phyloP scores from a whole-genome alignment of 306 rosid species.

The Sechiopsis laciniata region DNA sequence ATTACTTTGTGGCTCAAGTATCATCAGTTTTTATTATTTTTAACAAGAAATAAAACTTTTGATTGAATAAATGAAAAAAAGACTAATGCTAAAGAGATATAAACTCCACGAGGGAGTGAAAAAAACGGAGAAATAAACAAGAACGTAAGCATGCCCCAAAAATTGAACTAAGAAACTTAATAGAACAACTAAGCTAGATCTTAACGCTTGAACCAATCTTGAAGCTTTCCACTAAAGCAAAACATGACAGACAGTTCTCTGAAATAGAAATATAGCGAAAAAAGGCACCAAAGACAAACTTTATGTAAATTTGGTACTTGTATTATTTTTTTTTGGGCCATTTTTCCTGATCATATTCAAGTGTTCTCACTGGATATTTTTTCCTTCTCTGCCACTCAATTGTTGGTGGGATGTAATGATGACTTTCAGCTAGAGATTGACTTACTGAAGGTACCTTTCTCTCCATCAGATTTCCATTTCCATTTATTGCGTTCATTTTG shows the following conservation, averaged over 20 bases:
- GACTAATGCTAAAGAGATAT: too few relatives aligned
- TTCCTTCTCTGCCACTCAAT: constrained; percentile 30
- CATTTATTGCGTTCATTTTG: constrained; percentile 11
- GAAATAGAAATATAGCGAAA: too few relatives aligned
- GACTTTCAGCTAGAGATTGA: constrained; percentile 89
- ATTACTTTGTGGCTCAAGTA: background rate
- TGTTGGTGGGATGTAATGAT: constrained; percentile 32
- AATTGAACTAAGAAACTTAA: too few relatives aligned
- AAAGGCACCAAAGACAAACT: background rate
- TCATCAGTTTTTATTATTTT: background rate
- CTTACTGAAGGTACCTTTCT: constrained; percentile 68
- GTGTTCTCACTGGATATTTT: constrained; percentile 6
- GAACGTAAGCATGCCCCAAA: too few relatives aligned
- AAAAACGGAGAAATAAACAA: too few relatives aligned
- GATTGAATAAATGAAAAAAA: too few relatives aligned
- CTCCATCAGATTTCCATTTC: constrained; percentile 21
- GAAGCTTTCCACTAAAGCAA: too few relatives aligned
- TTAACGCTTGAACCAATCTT: too few relatives aligned
- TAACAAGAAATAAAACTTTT: too few relatives aligned
- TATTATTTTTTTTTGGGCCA: background rate
- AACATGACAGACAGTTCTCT: too few relatives aligned
- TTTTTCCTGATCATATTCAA: background rate
- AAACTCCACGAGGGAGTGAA: too few relatives aligned
- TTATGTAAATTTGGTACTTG: background rate
- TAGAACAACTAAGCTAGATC: too few relatives aligned